Conservation (phyloP, 805 yeast genomes). For the Torulaspora gathmanii region DNA sequence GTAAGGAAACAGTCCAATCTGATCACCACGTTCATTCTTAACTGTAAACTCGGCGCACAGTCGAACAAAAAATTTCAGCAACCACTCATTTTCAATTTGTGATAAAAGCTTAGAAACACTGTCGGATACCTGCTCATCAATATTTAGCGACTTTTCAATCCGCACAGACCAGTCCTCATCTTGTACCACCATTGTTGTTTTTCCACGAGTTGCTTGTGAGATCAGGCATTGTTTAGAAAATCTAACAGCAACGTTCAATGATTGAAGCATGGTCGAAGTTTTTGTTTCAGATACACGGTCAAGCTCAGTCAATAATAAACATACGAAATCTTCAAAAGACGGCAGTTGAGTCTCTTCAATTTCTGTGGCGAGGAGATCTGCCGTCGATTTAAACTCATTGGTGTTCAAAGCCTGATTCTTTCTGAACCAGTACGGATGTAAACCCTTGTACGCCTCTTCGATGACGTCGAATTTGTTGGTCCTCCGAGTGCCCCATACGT, state of each 20-base stretch:
- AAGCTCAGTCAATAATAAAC: slow-evolving; percentile 30
- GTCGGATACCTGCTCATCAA: slow-evolving; percentile 47
- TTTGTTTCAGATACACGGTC: slow-evolving; percentile 22
- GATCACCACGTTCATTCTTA: slow-evolving; percentile 16
- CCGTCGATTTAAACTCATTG: slow-evolving; percentile 41
- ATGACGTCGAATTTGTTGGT: slow-evolving; percentile 63
- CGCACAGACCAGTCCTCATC: slow-evolving; percentile 75
- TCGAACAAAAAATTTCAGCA: slow-evolving; percentile 31
- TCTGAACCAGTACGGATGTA: slow-evolving; percentile 78
- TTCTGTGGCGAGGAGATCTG: slow-evolving; percentile 42
- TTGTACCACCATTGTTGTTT: slow-evolving; percentile 50
- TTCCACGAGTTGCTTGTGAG: slow-evolving; percentile 55
- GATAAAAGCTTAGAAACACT: slow-evolving; percentile 15
- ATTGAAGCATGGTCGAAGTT: slow-evolving; percentile 30
- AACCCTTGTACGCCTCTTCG: slow-evolving; percentile 75
- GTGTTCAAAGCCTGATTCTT: slow-evolving; percentile 46
- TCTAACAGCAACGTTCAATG: slow-evolving; percentile 42
- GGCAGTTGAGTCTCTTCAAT: slow-evolving; percentile 48
- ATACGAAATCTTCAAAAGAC: slow-evolving; percentile 41
- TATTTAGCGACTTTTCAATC: slow-evolving; percentile 61
- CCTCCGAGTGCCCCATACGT: slow-evolving; percentile 57
- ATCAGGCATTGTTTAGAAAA: slow-evolving; percentile 58
- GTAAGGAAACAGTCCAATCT: slow-evolving; percentile 16
- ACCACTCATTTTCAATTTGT: slow-evolving; percentile 23
- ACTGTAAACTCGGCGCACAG: slow-evolving; percentile 38